Base-by-base conservation (phyloP, 148 eudicot genomes). In the Chenopodium suecicum region DNA sequence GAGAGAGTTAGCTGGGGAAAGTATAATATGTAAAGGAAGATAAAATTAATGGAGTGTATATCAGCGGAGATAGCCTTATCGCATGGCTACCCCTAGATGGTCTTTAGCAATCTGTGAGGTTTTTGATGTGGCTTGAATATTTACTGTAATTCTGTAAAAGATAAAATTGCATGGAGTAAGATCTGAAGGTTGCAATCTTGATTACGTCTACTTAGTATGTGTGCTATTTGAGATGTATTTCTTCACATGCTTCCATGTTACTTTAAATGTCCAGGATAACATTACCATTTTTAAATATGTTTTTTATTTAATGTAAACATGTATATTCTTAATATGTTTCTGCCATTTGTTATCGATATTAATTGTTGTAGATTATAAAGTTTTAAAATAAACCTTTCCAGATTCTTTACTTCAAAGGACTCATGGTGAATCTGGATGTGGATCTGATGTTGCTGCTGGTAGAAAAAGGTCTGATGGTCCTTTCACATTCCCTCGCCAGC, bases 401-500 rank as follows among this genome's bases (percentile, higher is more conserved):
- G 84, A 64, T 78, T n/a, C 84, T 64, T 68, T 52, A 41, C 27
- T 64, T 76, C 77, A 81, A 74, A 74, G 73, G 31, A 48, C 72
- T n/a, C 48, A 34, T 22, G 78, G 74, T 78, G 88, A 81, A 29
- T 71, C 78, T 73, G 86, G 62, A 22, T 76, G 81, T 32, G 83
- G 71, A 19, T 81, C 88, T 60, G 78, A 78, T 70, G 47, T 11
- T 70, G 70, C 58, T 81, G 70, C 4, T 63, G 70, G 67, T 68
- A 75, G 70, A 80, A 86, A 75, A 76, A 86, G 78, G 75, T 72
- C 70, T 14, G 86, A 78, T 37, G 84, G 88, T 67, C 88, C 86
- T 75, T 84, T 84, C 79, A 78, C 84, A 46, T 86, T 83, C 81
- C 84, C 88, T 84, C 88, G 88, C 74, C 82, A 78, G 32, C 76